Conservation (phyloP, 768 basidiomycete genomes). For the Chiua virens region DNA sequence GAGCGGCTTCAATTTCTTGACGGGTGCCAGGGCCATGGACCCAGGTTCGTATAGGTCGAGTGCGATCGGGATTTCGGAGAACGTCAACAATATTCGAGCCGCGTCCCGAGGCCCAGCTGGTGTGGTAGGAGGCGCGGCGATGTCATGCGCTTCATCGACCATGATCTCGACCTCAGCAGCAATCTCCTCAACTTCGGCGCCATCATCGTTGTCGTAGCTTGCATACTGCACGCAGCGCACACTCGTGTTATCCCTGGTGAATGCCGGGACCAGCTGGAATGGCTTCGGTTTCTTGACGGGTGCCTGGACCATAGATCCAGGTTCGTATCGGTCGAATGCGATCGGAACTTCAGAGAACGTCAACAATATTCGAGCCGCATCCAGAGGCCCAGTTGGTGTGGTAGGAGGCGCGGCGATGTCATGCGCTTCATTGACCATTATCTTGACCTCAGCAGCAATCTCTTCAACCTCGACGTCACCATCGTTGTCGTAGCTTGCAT, state of each 20-base stretch:
- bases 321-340: constrained; percentile 20
- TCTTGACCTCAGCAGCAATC: constrained; percentile 2
- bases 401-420: constrained; percentile 9
- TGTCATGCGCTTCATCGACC: constrained; percentile 9
- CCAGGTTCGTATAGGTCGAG: constrained; percentile 27
- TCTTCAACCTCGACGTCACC: constrained; percentile 7
- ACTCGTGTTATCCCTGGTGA: constrained; percentile 27
- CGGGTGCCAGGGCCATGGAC: constrained; percentile 29
- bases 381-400: neutral
- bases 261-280: constrained; percentile 25
- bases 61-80: constrained; percentile 22
- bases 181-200: constrained; percentile 5
- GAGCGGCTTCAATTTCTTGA: constrained; percentile 29
- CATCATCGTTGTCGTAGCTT: neutral
- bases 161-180: neutral
- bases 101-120: neutral
- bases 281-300: constrained; percentile 29
- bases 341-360: constrained; percentile 22
- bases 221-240: too few species aligned
- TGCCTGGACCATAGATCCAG: constrained; percentile 31
- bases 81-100: neutral
- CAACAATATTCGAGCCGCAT: neutral
- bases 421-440: constrained; percentile 8
- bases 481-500: neutral
- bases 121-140: constrained; percentile 8